Conservation (phyloP, 805 yeast species). For the Pichia exigua region DNA sequence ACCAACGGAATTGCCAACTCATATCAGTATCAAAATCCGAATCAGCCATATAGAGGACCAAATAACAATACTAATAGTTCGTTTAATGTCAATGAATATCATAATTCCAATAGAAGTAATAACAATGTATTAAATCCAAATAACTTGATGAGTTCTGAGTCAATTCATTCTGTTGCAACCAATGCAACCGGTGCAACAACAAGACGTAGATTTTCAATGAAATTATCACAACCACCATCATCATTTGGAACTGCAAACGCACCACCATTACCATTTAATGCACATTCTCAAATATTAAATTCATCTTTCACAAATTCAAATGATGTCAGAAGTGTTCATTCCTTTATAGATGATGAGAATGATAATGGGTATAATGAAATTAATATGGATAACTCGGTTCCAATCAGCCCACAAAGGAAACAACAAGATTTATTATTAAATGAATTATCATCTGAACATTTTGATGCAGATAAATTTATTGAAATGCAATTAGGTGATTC, state of each 20-base stretch:
- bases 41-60: neutral
- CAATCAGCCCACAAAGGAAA: neutral
- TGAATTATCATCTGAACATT: conserved; percentile 33
- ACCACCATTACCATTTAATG: conserved; percentile 25
- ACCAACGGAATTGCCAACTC: neutral
- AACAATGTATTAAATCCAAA: neutral
- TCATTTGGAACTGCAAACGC: conserved; percentile 5
- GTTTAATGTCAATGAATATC: conserved; percentile 4
- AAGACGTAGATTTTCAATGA: conserved; percentile 39
- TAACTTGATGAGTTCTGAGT: neutral
- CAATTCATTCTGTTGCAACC: conserved; percentile 5
- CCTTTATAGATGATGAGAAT: neutral
- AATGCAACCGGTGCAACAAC: conserved; percentile 15
- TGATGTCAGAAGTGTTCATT: conserved; percentile 1
- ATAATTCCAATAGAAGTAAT: neutral
- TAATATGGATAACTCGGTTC: neutral
- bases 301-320: neutral
- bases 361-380: conserved; percentile 6
- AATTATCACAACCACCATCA: conserved; percentile 18
- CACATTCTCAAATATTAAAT: conserved; percentile 9
- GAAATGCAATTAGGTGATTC: conserved; percentile 50
- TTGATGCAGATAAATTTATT: conserved; percentile 43
- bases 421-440: conserved; percentile 21
- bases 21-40: neutral
- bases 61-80: conserved; percentile 1